Percentiles rank a stretch among this genome's conserved stretches.
Conservation (phyloP, 2,329 filamentous ascomycete genomes). For the Stachybotrys elegans region DNA sequence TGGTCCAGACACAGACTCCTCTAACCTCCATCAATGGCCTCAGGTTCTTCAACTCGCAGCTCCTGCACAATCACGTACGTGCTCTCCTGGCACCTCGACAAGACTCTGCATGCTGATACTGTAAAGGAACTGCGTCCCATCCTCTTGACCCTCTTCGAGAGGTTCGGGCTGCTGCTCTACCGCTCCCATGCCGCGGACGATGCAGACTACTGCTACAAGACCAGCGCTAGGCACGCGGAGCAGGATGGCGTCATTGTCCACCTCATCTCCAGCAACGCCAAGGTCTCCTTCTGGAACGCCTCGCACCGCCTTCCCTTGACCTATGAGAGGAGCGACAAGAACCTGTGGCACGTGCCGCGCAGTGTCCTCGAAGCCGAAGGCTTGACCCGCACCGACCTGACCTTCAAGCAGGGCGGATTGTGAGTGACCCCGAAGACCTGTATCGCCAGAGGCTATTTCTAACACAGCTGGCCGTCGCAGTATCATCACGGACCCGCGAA, state of each 20-base stretch:
- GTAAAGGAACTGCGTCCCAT: not conserved
- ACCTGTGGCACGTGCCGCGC: not conserved
- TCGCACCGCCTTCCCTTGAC: not conserved
- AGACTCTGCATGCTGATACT: not conserved
- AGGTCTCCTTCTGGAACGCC: not conserved
- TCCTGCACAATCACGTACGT: not conserved
- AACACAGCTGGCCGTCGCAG: not conserved
- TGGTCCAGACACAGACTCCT: not conserved
- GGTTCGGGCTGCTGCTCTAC: not conserved
- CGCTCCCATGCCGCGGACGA: not conserved
- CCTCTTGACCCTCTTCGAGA: not conserved
- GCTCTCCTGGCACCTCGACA: not conserved
- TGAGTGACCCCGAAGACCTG: not conserved
- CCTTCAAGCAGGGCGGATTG: not conserved
- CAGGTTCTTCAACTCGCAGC: not conserved
- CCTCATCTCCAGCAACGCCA: not conserved
- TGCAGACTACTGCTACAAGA: not conserved
- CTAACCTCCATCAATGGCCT: not conserved
- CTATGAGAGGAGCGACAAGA: not conserved
- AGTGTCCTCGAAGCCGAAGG: not conserved
- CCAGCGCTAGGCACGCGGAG: not conserved
- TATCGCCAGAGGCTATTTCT: not conserved
- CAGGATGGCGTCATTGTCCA: not conserved
- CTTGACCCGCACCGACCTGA: not conserved
- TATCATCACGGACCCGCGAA: not conserved